Conservation (phyloP, 352 stramenopile species). For the Phytopythium ostracodes region DNA sequence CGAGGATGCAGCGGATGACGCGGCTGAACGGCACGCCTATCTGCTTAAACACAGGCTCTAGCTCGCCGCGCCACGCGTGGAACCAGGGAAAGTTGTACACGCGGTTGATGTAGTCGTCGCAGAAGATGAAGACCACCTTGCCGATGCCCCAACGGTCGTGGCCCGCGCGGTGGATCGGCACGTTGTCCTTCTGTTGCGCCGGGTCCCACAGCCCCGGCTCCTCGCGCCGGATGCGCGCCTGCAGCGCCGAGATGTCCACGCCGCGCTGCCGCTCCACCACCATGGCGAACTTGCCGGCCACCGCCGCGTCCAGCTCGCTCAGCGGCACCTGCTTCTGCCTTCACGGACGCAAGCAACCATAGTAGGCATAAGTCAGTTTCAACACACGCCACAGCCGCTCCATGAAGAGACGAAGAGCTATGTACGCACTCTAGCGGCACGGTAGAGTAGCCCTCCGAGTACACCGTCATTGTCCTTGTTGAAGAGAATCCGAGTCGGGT, state of each 20-base stretch:
- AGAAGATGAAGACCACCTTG: slow-evolving; percentile 98
- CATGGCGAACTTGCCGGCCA: slow-evolving; percentile 39
- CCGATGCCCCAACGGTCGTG: slow-evolving; percentile 98
- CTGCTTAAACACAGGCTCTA: slow-evolving; percentile 87
- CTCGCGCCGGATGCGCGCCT: slow-evolving; percentile 46
- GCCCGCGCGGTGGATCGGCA: slow-evolving; percentile 90
- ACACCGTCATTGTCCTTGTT: slow-evolving; percentile 17
- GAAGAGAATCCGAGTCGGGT: neutral
- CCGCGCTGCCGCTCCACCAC: slow-evolving; percentile 53
- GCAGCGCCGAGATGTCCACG: slow-evolving; percentile 60
- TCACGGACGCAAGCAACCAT: no score
- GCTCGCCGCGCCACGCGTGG: slow-evolving; percentile 70
- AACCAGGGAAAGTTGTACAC: slow-evolving; percentile 96
- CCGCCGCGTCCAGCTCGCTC: slow-evolving; percentile 39
- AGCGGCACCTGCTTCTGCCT: slow-evolving; percentile 76
- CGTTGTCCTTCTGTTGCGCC: slow-evolving; percentile 76
- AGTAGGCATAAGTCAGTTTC: no score
- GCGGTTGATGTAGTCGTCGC: slow-evolving; percentile 96
- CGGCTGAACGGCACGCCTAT: slow-evolving; percentile 80
- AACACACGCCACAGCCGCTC: no score
- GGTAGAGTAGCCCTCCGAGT: slow-evolving; percentile 17
- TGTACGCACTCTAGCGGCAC: slow-evolving; percentile 33
- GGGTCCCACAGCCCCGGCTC: slow-evolving; percentile 66
- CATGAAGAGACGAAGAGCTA: no score
- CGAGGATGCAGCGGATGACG: slow-evolving; percentile 95